Conservation (phyloP, 805 yeast genomes). For the Lachancea kluyveri region DNA sequence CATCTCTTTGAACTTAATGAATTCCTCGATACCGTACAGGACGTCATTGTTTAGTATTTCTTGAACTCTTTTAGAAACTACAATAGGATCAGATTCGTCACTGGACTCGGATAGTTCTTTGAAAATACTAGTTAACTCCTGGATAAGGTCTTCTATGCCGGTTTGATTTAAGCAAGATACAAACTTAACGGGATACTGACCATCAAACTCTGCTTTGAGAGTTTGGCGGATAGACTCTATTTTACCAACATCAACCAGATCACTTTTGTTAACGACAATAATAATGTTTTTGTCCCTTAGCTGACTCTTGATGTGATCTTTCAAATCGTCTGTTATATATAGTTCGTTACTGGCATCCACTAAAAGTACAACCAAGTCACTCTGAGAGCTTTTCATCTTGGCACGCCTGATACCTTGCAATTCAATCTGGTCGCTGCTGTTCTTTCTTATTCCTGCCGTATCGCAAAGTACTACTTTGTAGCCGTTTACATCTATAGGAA, state of each 20-base stretch:
- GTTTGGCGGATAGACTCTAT: constrained; percentile 17
- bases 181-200: constrained; percentile 21
- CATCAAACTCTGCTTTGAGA: constrained; percentile 18
- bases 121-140: constrained; percentile 40
- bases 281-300: constrained; percentile 25
- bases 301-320: constrained; percentile 31
- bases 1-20: constrained; percentile 38
- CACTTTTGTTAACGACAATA: constrained; percentile 55
- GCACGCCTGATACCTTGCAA: constrained; percentile 80
- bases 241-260: constrained; percentile 33
- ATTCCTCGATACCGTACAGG: constrained; percentile 64
- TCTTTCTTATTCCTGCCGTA: constrained; percentile 81
- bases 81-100: constrained; percentile 55
- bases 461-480: constrained; percentile 81
- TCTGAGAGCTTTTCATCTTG: constrained; percentile 44
- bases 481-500: constrained; percentile 76
- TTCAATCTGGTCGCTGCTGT: constrained; percentile 54
- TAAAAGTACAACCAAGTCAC: constrained; percentile 70
- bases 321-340: constrained; percentile 33
- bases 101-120: constrained; percentile 39
- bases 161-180: constrained; percentile 56
- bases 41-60: constrained; percentile 76
- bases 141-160: constrained; percentile 50
- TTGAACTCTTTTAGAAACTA: constrained; percentile 67
- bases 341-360: constrained; percentile 28